Conservation (phyloP, 2,329 filamentous ascomycete genomes). For the Colletotrichum paranaense region DNA sequence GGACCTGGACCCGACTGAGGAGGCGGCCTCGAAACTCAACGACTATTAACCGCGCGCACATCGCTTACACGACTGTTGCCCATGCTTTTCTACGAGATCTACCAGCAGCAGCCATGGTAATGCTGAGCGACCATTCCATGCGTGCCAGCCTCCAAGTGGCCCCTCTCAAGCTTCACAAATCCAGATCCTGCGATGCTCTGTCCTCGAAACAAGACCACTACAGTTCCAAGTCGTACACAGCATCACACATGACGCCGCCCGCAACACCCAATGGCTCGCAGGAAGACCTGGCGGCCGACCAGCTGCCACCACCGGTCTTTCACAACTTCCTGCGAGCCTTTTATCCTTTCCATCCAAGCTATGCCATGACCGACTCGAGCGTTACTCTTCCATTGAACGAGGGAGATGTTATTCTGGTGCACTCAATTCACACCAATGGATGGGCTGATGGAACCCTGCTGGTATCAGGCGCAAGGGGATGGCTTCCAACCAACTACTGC, state of each 20-base stretch:
- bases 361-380: conserved; percentile 82
- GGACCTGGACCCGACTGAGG: neutral
- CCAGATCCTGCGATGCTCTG: conserved; percentile 41
- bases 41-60: neutral
- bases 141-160: conserved; percentile 72
- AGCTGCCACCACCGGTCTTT: conserved; percentile 73
- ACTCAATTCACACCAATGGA: conserved; percentile 97
- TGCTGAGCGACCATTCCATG: conserved; percentile 59
- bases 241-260: conserved; percentile 80
- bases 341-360: conserved; percentile 88
- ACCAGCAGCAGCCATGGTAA: conserved; percentile 56
- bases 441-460: conserved; percentile 97
- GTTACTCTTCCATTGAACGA: conserved; percentile 90
- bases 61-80: conserved; percentile 30
- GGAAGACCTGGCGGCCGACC: conserved; percentile 63
- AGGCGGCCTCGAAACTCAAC: neutral
- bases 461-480: conserved; percentile 86
- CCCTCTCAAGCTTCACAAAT: conserved; percentile 66
- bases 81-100: conserved; percentile 50
- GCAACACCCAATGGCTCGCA: conserved; percentile 77
- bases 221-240: conserved; percentile 55
- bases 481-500: conserved; percentile 98
- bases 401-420: conserved; percentile 92
- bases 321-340: conserved; percentile 96
- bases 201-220: conserved; percentile 41